Percentiles rank a stretch among this genome's conserved stretches.
phyloP scores from a whole-genome alignment of 2,329 filamentous ascomycete genomes.

The Macrophomina tecta region DNA sequence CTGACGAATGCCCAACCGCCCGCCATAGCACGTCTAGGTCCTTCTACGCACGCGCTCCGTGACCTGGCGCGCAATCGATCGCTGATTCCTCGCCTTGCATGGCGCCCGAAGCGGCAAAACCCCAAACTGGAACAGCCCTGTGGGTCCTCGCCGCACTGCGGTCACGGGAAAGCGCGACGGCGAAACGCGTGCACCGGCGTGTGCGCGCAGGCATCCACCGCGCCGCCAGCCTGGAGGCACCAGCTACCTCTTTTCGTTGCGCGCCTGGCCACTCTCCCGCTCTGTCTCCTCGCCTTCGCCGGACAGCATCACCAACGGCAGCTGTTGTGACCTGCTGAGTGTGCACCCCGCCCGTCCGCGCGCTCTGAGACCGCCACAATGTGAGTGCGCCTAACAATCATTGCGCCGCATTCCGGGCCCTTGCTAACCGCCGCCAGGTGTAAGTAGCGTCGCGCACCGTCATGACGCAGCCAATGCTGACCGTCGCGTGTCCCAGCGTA shows the following conservation, averaged over 20 bases:
- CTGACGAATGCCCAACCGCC: constrained; percentile 20
- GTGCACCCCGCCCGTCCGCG: background rate
- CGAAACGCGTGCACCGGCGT: constrained; percentile 3
- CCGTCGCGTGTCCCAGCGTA: constrained; percentile 62
- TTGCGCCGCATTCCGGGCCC: background rate
- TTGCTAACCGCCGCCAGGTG: constrained; percentile 25
- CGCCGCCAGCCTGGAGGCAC: background rate
- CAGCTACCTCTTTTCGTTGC: background rate
- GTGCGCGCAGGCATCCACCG: background rate
- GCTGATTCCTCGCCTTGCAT: constrained; percentile 18
- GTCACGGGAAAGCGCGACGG: constrained; percentile 6
- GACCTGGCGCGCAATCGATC: constrained; percentile 11
- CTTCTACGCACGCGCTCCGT: constrained; percentile 22
- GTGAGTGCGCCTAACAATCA: constrained; percentile 3
- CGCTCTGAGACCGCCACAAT: constrained; percentile 10
- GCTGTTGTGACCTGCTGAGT: background rate
- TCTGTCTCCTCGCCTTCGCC: background rate
- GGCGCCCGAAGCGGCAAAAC: constrained; percentile 9
- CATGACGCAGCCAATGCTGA: constrained; percentile 5
- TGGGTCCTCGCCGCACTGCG: background rate
- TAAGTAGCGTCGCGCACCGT: constrained; percentile 16
- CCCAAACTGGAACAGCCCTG: constrained; percentile 4
- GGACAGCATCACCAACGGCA: background rate
- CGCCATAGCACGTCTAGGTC: constrained; percentile 9
- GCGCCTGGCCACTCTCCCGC: background rate